Evolutionary conservation across 192 early-diverging fungal species (phyloP).

Genomic region (Rhizoclosmatium sp.): DNA sequence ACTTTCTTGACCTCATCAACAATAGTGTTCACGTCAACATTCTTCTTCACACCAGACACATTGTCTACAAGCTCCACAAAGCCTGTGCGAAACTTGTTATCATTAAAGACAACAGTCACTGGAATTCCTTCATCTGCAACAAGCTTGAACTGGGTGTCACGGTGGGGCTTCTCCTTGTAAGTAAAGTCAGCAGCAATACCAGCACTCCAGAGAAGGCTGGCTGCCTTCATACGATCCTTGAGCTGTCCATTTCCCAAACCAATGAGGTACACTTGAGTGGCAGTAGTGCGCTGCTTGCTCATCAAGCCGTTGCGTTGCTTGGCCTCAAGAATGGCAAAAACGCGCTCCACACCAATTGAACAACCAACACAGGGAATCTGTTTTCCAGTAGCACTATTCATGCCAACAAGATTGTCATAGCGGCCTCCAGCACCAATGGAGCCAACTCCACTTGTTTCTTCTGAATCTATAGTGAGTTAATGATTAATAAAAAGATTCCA

Average conservation of each 20-base stretch:
- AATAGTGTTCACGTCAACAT: constrained; percentile 34
- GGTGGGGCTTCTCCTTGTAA: constrained; percentile 89
- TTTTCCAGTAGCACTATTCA: constrained; percentile 76
- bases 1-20: constrained; percentile 31
- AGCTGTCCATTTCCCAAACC: constrained; percentile 80
- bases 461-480: constrained; percentile 45
- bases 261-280: constrained; percentile 88
- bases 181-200: constrained; percentile 89
- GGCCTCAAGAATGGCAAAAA: constrained; percentile 71
- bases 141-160: constrained; percentile 77
- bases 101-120: constrained; percentile 87
- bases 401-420: constrained; percentile 97
- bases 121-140: constrained; percentile 91
- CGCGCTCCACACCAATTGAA: constrained; percentile 94
- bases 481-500: too few relatives aligned
- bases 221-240: constrained; percentile 87
- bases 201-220: constrained; percentile 89
- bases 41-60: constrained; percentile 17
- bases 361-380: constrained; percentile 96
- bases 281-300: constrained; percentile 69
- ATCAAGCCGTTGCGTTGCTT: constrained; percentile 67
- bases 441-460: constrained; percentile 87
- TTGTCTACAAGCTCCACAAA: constrained; percentile 80
- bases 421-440: constrained; percentile 97
- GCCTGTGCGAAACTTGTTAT: constrained; percentile 78